Base-by-base conservation (phyloP, 2,329 filamentous ascomycete genomes). In the Neopestalotiopsis sp. region DNA sequence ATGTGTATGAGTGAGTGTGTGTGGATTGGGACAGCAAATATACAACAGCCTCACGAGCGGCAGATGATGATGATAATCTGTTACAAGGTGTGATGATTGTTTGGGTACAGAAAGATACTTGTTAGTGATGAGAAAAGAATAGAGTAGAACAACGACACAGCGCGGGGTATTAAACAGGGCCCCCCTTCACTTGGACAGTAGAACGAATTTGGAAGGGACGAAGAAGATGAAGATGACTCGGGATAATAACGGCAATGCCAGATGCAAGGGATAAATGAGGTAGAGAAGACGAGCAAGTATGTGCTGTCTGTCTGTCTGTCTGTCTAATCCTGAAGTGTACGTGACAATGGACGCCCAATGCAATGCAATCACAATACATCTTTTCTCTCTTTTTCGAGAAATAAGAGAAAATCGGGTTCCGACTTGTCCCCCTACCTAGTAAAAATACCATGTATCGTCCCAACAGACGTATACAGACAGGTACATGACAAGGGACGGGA, bases 31-130 rank as follows among this genome's bases (percentile, higher is more conserved):
- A 38, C 34, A 38, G 34, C 34, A 38, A 38, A 10, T 38, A 38
- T 38, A 38, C 6, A 71, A 38, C 6, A 71, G 67, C 68, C 72
- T 74, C 68, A 69, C 72, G 66, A 72, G 10, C 34, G 70, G 69
- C 66, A 71, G 70, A 72, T 70, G 24, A 17, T 38, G 34, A 58
- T 38, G 57, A 17, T 4, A 45, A 20, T 30, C 17, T 20, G 60
- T 17, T 28, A 17, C 14, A 28, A 20, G 30, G 28, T 20, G 58
- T 20, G 14, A 28, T 17, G 30, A 14, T 38, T 38, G 34, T 38
- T 28, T 38, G 34, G 34, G 34, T 38, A 38, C 34, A 38, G 34
- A 38, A 7, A 10, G 34, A 38, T 38, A 38, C 34, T 38, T 10
- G 34, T 38, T 38, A 7, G 10, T 38, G 34, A 38, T 6, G 10